phyloP scores from a whole-genome alignment of 169 alveolate species.

The Plasmodium knowlesi region DNA sequence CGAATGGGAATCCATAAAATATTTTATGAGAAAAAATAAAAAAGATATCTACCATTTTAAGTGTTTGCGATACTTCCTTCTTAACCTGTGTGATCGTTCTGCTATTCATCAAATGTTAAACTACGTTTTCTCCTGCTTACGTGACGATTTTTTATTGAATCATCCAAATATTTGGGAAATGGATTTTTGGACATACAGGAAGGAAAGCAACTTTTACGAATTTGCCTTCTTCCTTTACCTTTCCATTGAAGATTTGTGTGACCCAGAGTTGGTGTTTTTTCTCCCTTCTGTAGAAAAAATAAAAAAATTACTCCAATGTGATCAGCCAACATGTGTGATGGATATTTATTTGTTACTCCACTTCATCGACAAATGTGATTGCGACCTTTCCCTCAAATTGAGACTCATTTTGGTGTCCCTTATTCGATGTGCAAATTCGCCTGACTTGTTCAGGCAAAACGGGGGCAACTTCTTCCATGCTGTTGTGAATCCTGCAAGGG shows the following conservation, averaged over 20 bases:
- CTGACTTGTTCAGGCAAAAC: constrained; percentile 30
- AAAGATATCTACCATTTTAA: constrained; percentile 15
- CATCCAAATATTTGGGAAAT: constrained; percentile 6
- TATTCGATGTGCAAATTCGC: constrained; percentile 3
- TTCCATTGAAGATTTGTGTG: constrained; percentile 31
- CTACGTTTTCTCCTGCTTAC: constrained; percentile 5
- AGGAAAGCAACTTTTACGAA: constrained; percentile 27
- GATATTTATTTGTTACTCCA: constrained; percentile 34
- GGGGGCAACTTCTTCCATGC: background rate
- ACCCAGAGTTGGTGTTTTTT: background rate
- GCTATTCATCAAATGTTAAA: constrained; percentile 8
- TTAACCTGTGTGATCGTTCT: constrained; percentile 34
- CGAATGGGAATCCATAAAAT: constrained; percentile 14
- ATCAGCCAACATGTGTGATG: background rate
- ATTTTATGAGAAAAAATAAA: background rate
- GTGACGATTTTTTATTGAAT: background rate
- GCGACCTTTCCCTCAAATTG: constrained; percentile 20
- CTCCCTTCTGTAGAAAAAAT: background rate
- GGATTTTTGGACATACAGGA: constrained; percentile 18
- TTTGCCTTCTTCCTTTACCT: constrained; percentile 42
- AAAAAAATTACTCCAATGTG: constrained; percentile 11
- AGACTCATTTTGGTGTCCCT: constrained; percentile 14
- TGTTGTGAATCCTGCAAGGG: background rate
- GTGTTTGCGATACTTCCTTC: constrained; percentile 22
- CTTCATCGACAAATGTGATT: constrained; percentile 7